These are phyloP conservation scores for Clitoria ternatea DNA, from an alignment of 306 rosid species.

Conservation along the genomic window DNA sequence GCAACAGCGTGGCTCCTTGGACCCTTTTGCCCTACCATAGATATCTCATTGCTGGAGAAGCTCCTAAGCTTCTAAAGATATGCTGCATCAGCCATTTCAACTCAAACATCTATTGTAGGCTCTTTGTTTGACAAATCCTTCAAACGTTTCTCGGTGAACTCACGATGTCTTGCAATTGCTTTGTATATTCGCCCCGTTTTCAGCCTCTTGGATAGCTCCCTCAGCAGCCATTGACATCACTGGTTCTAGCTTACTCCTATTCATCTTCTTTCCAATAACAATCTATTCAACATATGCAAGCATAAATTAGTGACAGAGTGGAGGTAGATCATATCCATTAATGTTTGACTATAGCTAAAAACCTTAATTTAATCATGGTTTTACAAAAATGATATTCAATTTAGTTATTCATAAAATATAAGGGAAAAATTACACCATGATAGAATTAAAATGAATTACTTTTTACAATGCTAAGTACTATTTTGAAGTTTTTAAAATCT, in stretches of 20 bases:
- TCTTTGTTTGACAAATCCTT: slow-evolving; percentile 21
- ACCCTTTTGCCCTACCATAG: slow-evolving; percentile 18
- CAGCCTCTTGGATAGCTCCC: slow-evolving; percentile 21
- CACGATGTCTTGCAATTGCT: not conserved
- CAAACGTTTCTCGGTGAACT: slow-evolving; percentile 17
- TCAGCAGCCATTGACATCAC: slow-evolving; percentile 6
- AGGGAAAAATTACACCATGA: too few relatives aligned
- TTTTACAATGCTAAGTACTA: too few relatives aligned
- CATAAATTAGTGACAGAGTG: not conserved
- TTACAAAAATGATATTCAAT: too few relatives aligned
- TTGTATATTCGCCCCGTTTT: slow-evolving; percentile 20
- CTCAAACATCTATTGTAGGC: slow-evolving; percentile 15
- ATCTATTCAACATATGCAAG: not conserved
- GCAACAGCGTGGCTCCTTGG: slow-evolving; percentile 25
- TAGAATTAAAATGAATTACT: too few relatives aligned
- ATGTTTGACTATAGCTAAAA: too few relatives aligned
- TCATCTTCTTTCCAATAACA: slow-evolving; percentile 8
- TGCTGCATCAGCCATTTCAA: slow-evolving; percentile 32
- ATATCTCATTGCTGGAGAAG: slow-evolving; percentile 15
- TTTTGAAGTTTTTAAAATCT: too few relatives aligned
- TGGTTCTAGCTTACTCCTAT: slow-evolving; percentile 16
- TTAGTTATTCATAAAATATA: too few relatives aligned
- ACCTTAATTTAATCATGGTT: too few relatives aligned
- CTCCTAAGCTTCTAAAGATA: slow-evolving; percentile 19
- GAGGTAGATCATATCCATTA: not conserved